Base-by-base conservation (phyloP, 2,329 filamentous ascomycete species). In the Incumbomyces delicatus region DNA sequence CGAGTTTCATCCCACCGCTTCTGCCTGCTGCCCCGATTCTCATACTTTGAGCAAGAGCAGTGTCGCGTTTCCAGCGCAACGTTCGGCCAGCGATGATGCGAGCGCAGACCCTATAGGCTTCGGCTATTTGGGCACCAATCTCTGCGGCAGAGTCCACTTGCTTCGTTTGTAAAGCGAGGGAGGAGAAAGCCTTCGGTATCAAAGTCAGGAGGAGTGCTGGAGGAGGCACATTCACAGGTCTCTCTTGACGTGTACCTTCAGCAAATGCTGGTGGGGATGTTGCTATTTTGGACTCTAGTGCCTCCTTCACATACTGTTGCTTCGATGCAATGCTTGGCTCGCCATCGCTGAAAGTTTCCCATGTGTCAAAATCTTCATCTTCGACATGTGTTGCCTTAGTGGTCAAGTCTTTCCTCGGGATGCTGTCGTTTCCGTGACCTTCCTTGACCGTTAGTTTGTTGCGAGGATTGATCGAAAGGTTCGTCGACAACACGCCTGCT, bases 41-140 rank as follows among this genome's bases (percentile, higher is more conserved):
- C 85, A 94, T 95, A 59, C 83, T 82, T 63, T 95, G 87, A 1
- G 85, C 78, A 11, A 96, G 71, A 51, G 87, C 80, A 51, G 79
- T 83, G 65, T 96, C 90, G 45, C 90, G 78, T 62, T 94, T 90
- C 90, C 90, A 96, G 47, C 90, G 83, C 43, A 85, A 70, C 58
- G 86, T 88, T 48, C 90, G 81, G 10, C 89, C 90, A 1, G 86
- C 85, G 48, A 95, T 81, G 41, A 95, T 76, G 37, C 83, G 83
- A n/a, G 80, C 85, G 13, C 49, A 12, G 7, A 53, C 40, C 27
- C 51, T 36, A 31, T 44, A 47, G 2, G 42, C 33, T 12, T 46
- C 48, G 8, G 50, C n/a, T 4, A 35, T 46, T 13, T 36, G 17
- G 39, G 34, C 18, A 39, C 16, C 20, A 18, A 36, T 18, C 13